phyloP scores from a whole-genome alignment of 495 filamentous ascomycete genomes.

The Aspergillus homomorphus region DNA sequence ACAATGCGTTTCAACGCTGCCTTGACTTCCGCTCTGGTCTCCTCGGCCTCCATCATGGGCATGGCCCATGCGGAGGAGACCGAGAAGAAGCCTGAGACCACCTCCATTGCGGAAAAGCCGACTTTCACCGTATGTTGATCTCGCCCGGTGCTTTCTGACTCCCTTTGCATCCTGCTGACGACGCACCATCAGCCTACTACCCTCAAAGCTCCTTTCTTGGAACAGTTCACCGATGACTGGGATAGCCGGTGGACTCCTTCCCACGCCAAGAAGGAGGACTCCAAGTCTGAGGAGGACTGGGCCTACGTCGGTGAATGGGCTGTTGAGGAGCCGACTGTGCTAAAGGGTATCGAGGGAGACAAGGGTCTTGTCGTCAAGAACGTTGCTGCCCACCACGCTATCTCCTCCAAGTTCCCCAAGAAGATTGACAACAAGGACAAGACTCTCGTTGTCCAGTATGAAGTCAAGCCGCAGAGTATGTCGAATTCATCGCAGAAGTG shows the following conservation, averaged over 20 bases:
- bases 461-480: conserved; percentile 98
- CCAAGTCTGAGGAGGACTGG: conserved; percentile 88
- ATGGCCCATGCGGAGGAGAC: conserved; percentile 69
- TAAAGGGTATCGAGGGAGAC: conserved; percentile 94
- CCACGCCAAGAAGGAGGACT: conserved; percentile 93
- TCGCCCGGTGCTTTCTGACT: conserved; percentile 6
- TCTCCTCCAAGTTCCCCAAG: conserved; percentile 97
- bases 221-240: conserved; percentile 98
- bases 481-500: conserved; percentile 15
- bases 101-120: conserved; percentile 64
- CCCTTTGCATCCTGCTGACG: conserved; percentile 21
- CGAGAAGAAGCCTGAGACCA: conserved; percentile 55
- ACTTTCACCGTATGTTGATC: conserved; percentile 77
- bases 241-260: conserved; percentile 87
- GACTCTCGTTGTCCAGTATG: conserved; percentile 95
- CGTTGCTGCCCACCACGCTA: conserved; percentile 94
- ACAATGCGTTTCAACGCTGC: conserved; percentile 78
- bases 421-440: conserved; percentile 96
- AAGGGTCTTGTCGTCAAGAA: conserved; percentile 98
- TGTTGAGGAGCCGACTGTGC: conserved; percentile 89
- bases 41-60: conserved; percentile 69
- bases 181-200: conserved; percentile 64
- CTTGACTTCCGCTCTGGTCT: conserved; percentile 59
- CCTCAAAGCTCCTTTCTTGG: conserved; percentile 90
- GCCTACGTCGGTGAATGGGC: conserved; percentile 95